A percentile compares a stretch with the other conserved stretches of the same genome.
Conservation (phyloP, 805 yeast genomes). For the Candida nonsorbophila region DNA sequence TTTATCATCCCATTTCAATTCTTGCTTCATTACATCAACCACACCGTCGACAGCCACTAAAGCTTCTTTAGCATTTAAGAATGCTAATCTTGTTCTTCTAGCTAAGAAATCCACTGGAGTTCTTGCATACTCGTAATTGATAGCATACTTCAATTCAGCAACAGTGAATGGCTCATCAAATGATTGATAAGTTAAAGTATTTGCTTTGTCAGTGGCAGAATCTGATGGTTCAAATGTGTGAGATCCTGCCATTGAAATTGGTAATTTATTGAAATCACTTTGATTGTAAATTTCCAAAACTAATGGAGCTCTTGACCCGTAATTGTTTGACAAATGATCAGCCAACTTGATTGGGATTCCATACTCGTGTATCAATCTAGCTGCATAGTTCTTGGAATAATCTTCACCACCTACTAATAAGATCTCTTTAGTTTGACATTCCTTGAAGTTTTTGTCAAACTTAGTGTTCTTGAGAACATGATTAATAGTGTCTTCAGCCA, state of each 20-base stretch:
- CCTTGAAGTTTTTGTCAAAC: slow-evolving; percentile 27
- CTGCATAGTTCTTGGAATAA: slow-evolving; percentile 67
- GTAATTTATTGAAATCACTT: slow-evolving; percentile 53
- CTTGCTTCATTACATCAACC: slow-evolving; percentile 77
- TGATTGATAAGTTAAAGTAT: slow-evolving; percentile 39
- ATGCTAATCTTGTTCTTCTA: slow-evolving; percentile 90
- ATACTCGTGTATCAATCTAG: slow-evolving; percentile 77
- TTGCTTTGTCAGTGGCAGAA: slow-evolving; percentile 17
- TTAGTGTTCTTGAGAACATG: slow-evolving; percentile 50
- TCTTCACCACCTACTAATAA: slow-evolving; percentile 77
- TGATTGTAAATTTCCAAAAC: slow-evolving; percentile 53
- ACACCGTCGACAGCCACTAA: slow-evolving; percentile 76
- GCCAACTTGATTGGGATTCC: slow-evolving; percentile 70
- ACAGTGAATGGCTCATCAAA: slow-evolving; percentile 83
- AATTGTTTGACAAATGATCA: slow-evolving; percentile 75
- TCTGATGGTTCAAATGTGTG: slow-evolving; percentile 26
- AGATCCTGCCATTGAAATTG: slow-evolving; percentile 53
- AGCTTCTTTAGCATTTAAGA: slow-evolving; percentile 84
- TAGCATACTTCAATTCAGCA: slow-evolving; percentile 82
- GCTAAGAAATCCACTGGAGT: slow-evolving; percentile 88
- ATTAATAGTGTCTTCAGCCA: slow-evolving; percentile 93
- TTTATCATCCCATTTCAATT: slow-evolving; percentile 65
- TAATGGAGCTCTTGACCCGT: slow-evolving; percentile 85
- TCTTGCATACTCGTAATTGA: slow-evolving; percentile 78
- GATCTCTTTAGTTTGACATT: slow-evolving; percentile 50